Base-by-base conservation (phyloP, 352 stramenopile species). In the Pythium guiyangense region DNA sequence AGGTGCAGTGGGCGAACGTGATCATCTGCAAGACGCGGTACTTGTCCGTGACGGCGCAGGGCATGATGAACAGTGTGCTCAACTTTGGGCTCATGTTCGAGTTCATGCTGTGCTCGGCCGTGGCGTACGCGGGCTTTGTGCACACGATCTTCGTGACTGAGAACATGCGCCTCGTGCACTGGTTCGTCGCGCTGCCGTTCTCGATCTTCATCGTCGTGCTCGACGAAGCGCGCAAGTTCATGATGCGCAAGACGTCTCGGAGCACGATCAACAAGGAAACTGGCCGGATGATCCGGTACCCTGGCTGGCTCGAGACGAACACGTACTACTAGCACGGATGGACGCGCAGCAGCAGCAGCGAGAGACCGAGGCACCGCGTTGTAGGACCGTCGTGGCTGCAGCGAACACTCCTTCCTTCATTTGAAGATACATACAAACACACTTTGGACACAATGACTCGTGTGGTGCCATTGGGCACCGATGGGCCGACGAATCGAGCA, bases 31-130 rank as follows among this genome's bases (percentile, higher is more conserved):
- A 97, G 77, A 98, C 92, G 40, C 81, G 92, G 10, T 97, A 90
- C 71, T 64, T 97, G 62, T 94, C 79, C 11, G 73, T 98, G n/a
- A 61, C 74, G 29, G 76, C 78, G n/a, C 92, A 98, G 60, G 91
- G 92, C 55, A 97, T 98, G 88, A 65, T 69, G 37, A 98, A 98
- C 69, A 84, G 68, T 39, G 81, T 95, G 60, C 90, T 98, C 62
- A 96, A 97, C 67, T 97, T 97, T 61, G 90, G 88, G 0, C 84
- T 98, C 57, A 88, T 96, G 67, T 97, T 96, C 59, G 92, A 97
- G 70, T 93, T 95, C 62, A 77, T 96, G 61, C 67, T 98, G 15
- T 88, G 85, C 60, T 69, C 74, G 6, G 77, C 87, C 29, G 75
- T 98, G 43, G 73, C 80, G 46, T 97, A 98, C 69, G 74, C 77